Percentiles rank a stretch among this genome's conserved stretches.
phyloP scores from a whole-genome alignment of 331 rosid species.

The Stylosanthes scabra region DNA sequence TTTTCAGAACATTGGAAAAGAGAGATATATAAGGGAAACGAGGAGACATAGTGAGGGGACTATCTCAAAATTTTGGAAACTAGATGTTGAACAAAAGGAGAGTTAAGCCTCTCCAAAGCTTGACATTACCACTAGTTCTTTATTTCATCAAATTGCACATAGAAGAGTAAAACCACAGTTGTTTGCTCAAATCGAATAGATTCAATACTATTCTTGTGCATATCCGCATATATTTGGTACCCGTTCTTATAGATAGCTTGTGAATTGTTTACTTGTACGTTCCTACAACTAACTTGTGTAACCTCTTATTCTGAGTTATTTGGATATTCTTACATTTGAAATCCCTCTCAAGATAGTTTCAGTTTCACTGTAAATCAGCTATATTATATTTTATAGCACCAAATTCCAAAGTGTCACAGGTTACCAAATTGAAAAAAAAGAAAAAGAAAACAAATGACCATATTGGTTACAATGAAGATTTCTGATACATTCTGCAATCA shows the following conservation, averaged over 20 bases:
- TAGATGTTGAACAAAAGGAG: no score
- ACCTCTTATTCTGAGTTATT: slow-evolving; percentile 5
- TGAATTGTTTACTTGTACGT: background rate
- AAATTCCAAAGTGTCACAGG: background rate
- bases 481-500: slow-evolving; percentile 46
- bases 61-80: no score
- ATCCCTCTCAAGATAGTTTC: slow-evolving; percentile 10
- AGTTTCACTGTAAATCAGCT: background rate
- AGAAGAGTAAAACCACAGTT: no score
- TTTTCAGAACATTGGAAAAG: no score
- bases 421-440: background rate
- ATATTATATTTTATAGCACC: background rate
- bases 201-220: no score
- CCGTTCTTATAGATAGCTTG: background rate
- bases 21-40: no score
- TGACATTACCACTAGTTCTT: no score
- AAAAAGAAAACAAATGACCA: slow-evolving; percentile 13
- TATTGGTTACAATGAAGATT: slow-evolving; percentile 20
- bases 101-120: no score
- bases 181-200: no score
- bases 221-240: no score
- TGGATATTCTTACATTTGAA: slow-evolving; percentile 1
- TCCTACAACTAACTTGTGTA: background rate
- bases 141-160: no score
- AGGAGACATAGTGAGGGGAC: no score